These are phyloP conservation scores for Aspergillus flavus DNA, from an alignment of 2,329 filamentous ascomycete species.

Conservation along the genomic window DNA sequence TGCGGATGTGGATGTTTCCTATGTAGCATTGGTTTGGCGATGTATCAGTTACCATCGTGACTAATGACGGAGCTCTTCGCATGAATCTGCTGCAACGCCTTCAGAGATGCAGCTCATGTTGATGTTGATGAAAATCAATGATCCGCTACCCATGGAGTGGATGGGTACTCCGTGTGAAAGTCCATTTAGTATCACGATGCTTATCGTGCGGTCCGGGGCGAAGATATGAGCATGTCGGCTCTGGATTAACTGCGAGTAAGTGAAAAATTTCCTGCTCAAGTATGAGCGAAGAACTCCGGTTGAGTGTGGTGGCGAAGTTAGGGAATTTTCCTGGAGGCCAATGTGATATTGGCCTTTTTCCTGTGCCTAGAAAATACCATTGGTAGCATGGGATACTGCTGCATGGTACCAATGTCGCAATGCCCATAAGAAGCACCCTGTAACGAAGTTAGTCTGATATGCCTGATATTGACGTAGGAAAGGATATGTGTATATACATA, in stretches of 20 bases:
- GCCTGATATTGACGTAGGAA: not conserved
- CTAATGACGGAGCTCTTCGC: not conserved
- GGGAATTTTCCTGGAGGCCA: fast-evolving
- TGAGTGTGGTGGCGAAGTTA: not conserved
- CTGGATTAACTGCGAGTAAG: not conserved
- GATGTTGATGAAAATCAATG: no score
- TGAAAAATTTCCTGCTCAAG: no score
- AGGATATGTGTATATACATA: not conserved
- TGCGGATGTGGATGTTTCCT: not conserved
- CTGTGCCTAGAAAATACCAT: no score
- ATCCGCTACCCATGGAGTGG: no score
- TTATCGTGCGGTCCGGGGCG: not conserved
- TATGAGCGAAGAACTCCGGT: no score
- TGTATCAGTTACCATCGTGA: no score
- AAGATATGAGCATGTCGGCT: not conserved
- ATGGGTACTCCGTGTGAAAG: not conserved
- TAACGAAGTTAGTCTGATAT: not conserved
- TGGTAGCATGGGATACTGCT: not conserved
- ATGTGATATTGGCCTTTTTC: not conserved
- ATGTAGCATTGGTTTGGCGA: not conserved
- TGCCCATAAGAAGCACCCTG: not conserved
- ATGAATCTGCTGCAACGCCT: not conserved
- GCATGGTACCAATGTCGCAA: not conserved
- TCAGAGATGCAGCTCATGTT: not conserved
- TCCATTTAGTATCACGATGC: not conserved